A percentile compares a stretch with the other conserved stretches of the same genome.
Conservation (phyloP, 2,329 filamentous ascomycete species). For the Aureobasidium sp. region DNA sequence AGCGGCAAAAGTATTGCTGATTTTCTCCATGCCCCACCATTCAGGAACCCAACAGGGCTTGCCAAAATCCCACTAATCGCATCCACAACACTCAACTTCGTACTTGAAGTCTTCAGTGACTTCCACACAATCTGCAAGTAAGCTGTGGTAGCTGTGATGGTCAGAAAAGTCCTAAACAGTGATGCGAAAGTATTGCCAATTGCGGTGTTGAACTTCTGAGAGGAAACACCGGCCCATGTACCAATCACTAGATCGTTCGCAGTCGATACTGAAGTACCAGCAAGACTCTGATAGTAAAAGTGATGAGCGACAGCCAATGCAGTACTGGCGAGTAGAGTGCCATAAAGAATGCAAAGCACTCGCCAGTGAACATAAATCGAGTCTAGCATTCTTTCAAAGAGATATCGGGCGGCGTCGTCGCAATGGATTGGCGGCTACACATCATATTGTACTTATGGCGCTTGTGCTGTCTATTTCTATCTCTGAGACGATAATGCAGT, state of each 20-base stretch:
- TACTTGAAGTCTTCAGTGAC: neutral
- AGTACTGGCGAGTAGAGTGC: neutral
- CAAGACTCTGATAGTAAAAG: neutral
- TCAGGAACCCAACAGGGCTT: neutral
- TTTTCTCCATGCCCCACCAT: neutral
- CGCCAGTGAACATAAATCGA: neutral
- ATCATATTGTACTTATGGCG: neutral
- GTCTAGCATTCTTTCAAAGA: neutral
- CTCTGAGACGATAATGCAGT: no score
- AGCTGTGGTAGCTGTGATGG: neutral
- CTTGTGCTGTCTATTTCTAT: no score
- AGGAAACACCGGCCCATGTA: neutral
- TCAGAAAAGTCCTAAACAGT: neutral
- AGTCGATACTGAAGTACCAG: neutral
- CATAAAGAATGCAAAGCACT: neutral
- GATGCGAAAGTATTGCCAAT: neutral
- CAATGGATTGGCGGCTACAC: no score
- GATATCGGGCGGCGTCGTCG: neutral
- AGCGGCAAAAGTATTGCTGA: neutral
- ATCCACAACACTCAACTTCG: neutral
- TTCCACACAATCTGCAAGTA: neutral
- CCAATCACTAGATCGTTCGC: neutral
- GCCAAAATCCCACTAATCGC: neutral
- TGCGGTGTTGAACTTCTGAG: slow-evolving; percentile 1
- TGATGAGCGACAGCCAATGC: neutral